These are phyloP conservation scores for Ruellia speciosa DNA, from an alignment of 305 asterid species.

Conservation along the genomic window DNA sequence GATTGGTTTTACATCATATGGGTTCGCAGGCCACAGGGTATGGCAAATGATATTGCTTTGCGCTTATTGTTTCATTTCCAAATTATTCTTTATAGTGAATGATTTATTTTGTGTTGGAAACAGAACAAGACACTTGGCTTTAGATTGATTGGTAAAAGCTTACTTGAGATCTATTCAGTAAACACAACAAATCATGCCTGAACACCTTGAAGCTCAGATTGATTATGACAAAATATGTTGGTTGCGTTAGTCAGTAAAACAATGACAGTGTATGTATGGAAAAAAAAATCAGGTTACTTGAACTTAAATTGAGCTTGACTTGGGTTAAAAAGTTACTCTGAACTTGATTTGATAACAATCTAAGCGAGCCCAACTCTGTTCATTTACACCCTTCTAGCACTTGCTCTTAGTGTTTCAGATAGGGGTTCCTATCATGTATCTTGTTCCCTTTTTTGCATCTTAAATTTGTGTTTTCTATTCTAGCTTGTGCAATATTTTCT, in stretches of 20 bases:
- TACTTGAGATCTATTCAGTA: not conserved
- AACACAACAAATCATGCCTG: not conserved
- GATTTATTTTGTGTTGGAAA: no score
- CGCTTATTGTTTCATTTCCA: conserved; percentile 5
- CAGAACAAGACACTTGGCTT: not conserved
- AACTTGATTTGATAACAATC: not conserved
- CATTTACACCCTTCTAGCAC: conserved; percentile 9
- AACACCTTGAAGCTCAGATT: not conserved
- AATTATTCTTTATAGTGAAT: not conserved
- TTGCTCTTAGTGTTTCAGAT: not conserved
- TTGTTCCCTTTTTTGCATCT: conserved; percentile 2
- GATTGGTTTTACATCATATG: not conserved
- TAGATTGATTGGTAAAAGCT: not conserved
- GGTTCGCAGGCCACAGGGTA: no score
- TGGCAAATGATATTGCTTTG: no score
- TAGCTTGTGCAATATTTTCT: not conserved
- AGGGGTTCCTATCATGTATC: not conserved
- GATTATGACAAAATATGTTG: not conserved
- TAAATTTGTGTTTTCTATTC: not conserved
- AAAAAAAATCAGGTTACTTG: not conserved
- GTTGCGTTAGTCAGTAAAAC: not conserved
- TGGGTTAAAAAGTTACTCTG: not conserved
- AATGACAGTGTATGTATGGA: not conserved
- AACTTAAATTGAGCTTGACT: not conserved
- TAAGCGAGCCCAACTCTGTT: not conserved